Evolutionary conservation across 208 protist species (phyloP).

Genomic region (Trypanosoma melophagium): DNA sequence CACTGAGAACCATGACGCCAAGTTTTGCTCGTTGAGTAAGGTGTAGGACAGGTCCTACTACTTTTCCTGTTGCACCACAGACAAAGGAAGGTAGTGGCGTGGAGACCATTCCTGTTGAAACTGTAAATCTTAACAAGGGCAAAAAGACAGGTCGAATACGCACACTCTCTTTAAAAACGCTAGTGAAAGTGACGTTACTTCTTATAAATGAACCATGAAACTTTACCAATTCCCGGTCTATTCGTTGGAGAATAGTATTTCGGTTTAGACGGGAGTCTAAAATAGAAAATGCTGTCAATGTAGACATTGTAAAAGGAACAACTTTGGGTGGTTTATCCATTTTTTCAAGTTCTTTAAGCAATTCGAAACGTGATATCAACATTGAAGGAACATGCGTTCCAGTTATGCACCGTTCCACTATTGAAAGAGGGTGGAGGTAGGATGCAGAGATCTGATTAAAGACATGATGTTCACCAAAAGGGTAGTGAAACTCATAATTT

Average conservation of each 20-base stretch:
- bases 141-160: constrained; percentile 83
- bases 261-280: constrained; percentile 72
- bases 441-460: constrained; percentile 85
- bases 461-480: constrained; percentile 80
- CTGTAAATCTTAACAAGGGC: constrained; percentile 68
- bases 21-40: constrained; percentile 5
- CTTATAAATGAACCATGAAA: constrained; percentile 84
- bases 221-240: constrained; percentile 80
- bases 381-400: constrained; percentile 88
- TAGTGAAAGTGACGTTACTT: constrained; percentile 69
- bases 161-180: constrained; percentile 61
- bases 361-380: constrained; percentile 86
- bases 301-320: constrained; percentile 88
- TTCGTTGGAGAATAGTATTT: constrained; percentile 56
- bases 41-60: constrained; percentile 77
- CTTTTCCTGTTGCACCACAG: constrained; percentile 86
- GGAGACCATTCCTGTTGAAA: constrained; percentile 55
- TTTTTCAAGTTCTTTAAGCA: constrained; percentile 71
- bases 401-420: constrained; percentile 68
- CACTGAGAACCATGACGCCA: constrained; percentile 27
- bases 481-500: constrained; percentile 85
- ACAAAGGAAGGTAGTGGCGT: constrained; percentile 65
- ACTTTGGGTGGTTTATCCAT: constrained; percentile 61
- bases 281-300: constrained; percentile 75
- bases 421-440: constrained; percentile 68